These are phyloP conservation scores for Metschnikowia noctiluminum DNA, from an alignment of 805 yeast genomes.

Conservation along the genomic window DNA sequence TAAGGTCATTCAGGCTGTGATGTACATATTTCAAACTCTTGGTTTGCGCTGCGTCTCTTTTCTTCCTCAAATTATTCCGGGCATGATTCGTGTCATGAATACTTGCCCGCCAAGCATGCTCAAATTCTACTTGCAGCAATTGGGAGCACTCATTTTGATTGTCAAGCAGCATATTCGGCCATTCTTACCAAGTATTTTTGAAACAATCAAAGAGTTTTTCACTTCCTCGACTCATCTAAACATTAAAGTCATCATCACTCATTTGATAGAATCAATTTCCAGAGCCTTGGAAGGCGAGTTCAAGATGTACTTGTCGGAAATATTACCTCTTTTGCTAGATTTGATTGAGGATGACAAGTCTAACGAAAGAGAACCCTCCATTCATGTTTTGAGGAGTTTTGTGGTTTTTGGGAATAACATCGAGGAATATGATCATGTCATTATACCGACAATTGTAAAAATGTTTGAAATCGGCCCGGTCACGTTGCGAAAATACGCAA, in stretches of 20 bases:
- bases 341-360: constrained; percentile 73
- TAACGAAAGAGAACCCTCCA: constrained; percentile 54
- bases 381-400: constrained; percentile 75
- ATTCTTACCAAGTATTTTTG: constrained; percentile 70
- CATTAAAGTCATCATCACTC: constrained; percentile 74
- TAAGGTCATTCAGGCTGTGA: constrained; percentile 89
- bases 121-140: constrained; percentile 85
- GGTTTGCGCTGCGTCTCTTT: constrained; percentile 90
- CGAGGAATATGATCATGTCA: constrained; percentile 83
- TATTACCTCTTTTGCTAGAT: constrained; percentile 71
- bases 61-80: constrained; percentile 83
- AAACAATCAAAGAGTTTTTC: constrained; percentile 73
- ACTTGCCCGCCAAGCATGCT: constrained; percentile 74
- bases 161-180: constrained; percentile 91
- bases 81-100: constrained; percentile 79
- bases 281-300: constrained; percentile 89
- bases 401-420: constrained; percentile 84
- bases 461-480: constrained; percentile 72
- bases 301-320: constrained; percentile 73
- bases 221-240: constrained; percentile 40
- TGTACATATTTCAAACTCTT: constrained; percentile 84
- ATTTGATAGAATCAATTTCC: constrained; percentile 79
- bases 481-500: constrained; percentile 64
- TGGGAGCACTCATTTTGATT: constrained; percentile 72
- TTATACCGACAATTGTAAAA: constrained; percentile 81